Base-by-base conservation (phyloP, 2,329 filamentous ascomycete species). In the Trichophyton mentagrophytes region DNA sequence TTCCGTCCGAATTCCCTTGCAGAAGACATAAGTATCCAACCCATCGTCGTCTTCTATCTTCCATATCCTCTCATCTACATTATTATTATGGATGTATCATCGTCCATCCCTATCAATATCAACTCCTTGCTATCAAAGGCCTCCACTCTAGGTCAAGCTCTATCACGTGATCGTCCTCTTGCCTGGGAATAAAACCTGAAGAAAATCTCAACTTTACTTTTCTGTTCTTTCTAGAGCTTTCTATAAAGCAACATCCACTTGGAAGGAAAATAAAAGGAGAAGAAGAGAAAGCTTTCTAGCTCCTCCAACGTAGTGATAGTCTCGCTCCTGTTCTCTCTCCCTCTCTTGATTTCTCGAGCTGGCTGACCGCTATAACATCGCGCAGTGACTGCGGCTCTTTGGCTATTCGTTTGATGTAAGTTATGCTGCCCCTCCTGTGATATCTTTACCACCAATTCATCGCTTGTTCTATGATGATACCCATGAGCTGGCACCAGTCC, bases 401-500 rank as follows among this genome's bases (percentile, higher is more conserved):
- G 49, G 15, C 49, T 33, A 33, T n/a, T 30, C 40, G n/a, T 11
- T 20, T 27, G 20, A 38, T 61, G 61, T 62, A 38, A 62, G 57
- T 60, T 44, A 7, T 8, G 17, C 44, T n/a, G 40, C 22, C 33
- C 38, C 36, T 46, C 49, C n/a, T 27, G 13, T 20, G 44, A 9
- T 17, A n/a, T 17, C 7, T 49, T 44, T 40, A 22, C 36, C 42
- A 56, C 53, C 27, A 3, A 38, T 30, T 40, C 42, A 33, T 53
- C 13, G 5, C 49, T 53, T 46, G 25, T 57, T 17, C 22, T 51
- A 78, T 81, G 82, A 85, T 83, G 82, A 84, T 70, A 80, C 70
- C 71, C 70, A 63, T 75, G 74, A 79, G 82, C 82, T 85, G 82
- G 82, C 82, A 85, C 82, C 82, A 84, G 82, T 81, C 82, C 78